Percentiles rank a stretch among this genome's conserved stretches.
Evolutionary conservation across 2,329 filamentous ascomycete species (phyloP).

Genomic region (Cladosporium sp.): DNA sequence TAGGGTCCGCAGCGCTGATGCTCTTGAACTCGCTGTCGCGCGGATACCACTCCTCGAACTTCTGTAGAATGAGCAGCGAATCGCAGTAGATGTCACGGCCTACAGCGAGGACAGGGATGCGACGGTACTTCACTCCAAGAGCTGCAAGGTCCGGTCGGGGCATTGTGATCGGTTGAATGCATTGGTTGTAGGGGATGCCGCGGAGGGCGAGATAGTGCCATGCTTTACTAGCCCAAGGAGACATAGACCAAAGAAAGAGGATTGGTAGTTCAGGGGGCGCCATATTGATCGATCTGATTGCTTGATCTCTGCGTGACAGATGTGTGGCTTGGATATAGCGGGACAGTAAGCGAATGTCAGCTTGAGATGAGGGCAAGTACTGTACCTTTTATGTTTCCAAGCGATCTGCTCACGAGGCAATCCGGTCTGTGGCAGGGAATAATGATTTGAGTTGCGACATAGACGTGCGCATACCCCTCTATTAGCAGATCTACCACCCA

Average conservation of each 20-base stretch:
- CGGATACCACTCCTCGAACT: constrained; percentile 20
- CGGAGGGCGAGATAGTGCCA: constrained; percentile 64
- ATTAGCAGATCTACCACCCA: too few relatives aligned
- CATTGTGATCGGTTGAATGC: constrained; percentile 10
- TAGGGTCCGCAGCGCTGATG: constrained; percentile 5
- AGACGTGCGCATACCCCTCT: too few relatives aligned
- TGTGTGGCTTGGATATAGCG: too few relatives aligned
- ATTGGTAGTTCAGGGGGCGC: constrained; percentile 29
- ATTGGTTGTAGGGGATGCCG: constrained; percentile 49
- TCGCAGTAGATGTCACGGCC: constrained; percentile 31
- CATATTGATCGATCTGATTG: neutral
- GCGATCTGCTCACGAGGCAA: too few relatives aligned
- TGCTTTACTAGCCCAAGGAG: constrained; percentile 58
- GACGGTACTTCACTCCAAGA: constrained; percentile 13
- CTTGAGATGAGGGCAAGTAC: too few relatives aligned
- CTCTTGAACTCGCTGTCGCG: neutral
- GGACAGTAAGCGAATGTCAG: too few relatives aligned
- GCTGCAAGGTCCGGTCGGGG: constrained; percentile 12
- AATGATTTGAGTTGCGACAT: too few relatives aligned
- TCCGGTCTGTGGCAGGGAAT: too few relatives aligned
- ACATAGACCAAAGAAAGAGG: constrained; percentile 60
- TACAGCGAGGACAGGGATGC: constrained; percentile 27
- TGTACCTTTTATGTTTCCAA: too few relatives aligned
- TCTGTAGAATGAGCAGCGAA: constrained; percentile 25
- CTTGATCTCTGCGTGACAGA: too few relatives aligned